Percentiles rank a stretch among this genome's conserved stretches.
Conservation (phyloP, 2,329 filamentous ascomycete species). For the Aspergillus puulaauensis region DNA sequence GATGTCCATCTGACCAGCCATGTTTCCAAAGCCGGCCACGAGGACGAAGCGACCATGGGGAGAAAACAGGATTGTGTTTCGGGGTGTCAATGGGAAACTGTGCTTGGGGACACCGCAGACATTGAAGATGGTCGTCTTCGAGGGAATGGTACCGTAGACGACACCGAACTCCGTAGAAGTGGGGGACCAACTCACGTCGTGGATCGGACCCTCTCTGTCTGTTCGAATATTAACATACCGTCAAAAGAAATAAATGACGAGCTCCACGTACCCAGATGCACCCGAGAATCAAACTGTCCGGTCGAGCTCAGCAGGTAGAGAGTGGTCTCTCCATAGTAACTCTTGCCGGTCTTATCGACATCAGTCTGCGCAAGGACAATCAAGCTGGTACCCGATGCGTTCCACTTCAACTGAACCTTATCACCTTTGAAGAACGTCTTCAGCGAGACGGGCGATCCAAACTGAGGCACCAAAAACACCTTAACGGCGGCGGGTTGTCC, state of each 20-base stretch:
- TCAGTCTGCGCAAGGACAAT: constrained; percentile 97
- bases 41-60: constrained; percentile 90
- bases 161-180: constrained; percentile 98
- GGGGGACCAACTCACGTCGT: constrained; percentile 97
- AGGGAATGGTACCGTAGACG: constrained; percentile 98
- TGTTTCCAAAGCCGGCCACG: constrained; percentile 94
- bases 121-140: constrained; percentile 98
- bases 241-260: background rate
- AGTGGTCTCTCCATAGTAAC: constrained; percentile 97
- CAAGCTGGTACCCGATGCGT: constrained; percentile 82
- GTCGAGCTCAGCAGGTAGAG: constrained; percentile 92
- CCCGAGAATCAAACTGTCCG: constrained; percentile 86
- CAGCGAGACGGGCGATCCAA: constrained; percentile 79
- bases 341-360: constrained; percentile 97
- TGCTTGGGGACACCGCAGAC: constrained; percentile 78
- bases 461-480: constrained; percentile 89
- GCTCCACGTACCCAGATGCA: constrained; percentile 62
- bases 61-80: constrained; percentile 94
- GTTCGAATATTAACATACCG: constrained; percentile 12
- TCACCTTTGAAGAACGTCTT: constrained; percentile 99
- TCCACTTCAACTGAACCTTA: constrained; percentile 99
- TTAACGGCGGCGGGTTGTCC: constrained; percentile 92
- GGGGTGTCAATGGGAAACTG: constrained; percentile 80
- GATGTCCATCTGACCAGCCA: constrained; percentile 95
- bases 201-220: constrained; percentile 97